phyloP scores from a whole-genome alignment of 1,139 yeast genomes.

The Diutina scorzettiae region DNA sequence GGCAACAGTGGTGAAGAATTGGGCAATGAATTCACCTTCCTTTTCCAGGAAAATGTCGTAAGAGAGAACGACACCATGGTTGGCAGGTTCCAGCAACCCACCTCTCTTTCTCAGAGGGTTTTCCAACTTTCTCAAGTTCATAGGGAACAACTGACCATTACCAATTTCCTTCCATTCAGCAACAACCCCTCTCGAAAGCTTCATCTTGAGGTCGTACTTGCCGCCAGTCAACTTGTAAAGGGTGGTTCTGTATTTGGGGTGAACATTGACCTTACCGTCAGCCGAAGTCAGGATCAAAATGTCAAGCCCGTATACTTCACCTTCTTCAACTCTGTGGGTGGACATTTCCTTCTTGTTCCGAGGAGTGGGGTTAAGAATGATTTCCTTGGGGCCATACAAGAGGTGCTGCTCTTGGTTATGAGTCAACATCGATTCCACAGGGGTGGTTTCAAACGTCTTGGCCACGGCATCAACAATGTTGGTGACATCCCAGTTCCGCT shows the following conservation, averaged over 20 bases:
- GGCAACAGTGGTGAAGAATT: conserved; percentile 68
- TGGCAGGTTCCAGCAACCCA: conserved; percentile 64
- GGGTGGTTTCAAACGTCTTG: conserved; percentile 44
- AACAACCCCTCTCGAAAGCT: conserved; percentile 57
- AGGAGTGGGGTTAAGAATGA: conserved; percentile 65
- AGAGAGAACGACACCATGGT: conserved; percentile 57
- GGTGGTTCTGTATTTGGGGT: conserved; percentile 51
- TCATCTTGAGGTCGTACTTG: conserved; percentile 59
- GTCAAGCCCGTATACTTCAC: conserved; percentile 72
- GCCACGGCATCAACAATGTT: conserved; percentile 55
- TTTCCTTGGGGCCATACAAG: conserved; percentile 65
- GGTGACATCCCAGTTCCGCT: conserved; percentile 71
- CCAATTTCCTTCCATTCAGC: conserved; percentile 54
- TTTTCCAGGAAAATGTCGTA: conserved; percentile 63
- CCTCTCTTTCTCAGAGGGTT: conserved; percentile 66
- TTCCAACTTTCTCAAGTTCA: conserved; percentile 52
- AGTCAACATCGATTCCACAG: conserved; percentile 70
- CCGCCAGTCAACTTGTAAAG: conserved; percentile 64
- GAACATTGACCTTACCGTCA: conserved; percentile 55
- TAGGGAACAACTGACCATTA: conserved; percentile 55
- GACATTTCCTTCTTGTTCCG: conserved; percentile 54
- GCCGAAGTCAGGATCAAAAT: conserved; percentile 55
- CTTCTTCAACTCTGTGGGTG: conserved; percentile 56
- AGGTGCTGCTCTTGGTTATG: conserved; percentile 63
- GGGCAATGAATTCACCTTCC: conserved; percentile 59